Conservation (phyloP, 495 filamentous ascomycete genomes). For the Thermothielavioides terrestris region DNA sequence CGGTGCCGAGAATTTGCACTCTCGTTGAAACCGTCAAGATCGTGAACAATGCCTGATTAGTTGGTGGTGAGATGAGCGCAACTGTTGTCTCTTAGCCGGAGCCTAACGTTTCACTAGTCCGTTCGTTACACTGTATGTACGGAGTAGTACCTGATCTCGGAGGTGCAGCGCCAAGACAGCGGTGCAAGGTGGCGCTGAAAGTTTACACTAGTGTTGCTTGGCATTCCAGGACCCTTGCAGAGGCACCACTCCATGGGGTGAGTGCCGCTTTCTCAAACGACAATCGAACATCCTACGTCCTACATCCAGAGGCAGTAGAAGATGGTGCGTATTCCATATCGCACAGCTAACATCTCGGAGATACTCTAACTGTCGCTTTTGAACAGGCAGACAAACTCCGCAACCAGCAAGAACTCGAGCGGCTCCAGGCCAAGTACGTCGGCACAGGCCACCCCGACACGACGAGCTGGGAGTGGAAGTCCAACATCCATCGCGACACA, state of each 20-base stretch:
- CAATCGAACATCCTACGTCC: not conserved
- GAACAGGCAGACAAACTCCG: constrained; percentile 89
- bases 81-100: too few relatives aligned
- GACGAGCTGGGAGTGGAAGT: constrained; percentile 89
- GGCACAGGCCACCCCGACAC: constrained; percentile 98
- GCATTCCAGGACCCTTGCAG: not conserved
- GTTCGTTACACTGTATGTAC: too few relatives aligned
- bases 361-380: not conserved
- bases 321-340: not conserved
- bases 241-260: not conserved
- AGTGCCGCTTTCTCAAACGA: not conserved
- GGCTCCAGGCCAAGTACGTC: constrained; percentile 86
- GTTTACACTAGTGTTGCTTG: not conserved
- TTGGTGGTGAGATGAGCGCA: too few relatives aligned
- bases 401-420: constrained; percentile 92
- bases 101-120: too few relatives aligned
- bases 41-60: too few relatives aligned
- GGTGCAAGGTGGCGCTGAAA: not conserved
- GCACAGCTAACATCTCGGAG: not conserved
- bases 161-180: not conserved
- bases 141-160: not conserved
- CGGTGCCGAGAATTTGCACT: too few relatives aligned
- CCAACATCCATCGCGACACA: constrained; percentile 81
- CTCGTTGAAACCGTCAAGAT: too few relatives aligned
- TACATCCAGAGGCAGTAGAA: too few relatives aligned